phyloP scores from a whole-genome alignment of 306 rosid species.

The Abrus precatorius region DNA sequence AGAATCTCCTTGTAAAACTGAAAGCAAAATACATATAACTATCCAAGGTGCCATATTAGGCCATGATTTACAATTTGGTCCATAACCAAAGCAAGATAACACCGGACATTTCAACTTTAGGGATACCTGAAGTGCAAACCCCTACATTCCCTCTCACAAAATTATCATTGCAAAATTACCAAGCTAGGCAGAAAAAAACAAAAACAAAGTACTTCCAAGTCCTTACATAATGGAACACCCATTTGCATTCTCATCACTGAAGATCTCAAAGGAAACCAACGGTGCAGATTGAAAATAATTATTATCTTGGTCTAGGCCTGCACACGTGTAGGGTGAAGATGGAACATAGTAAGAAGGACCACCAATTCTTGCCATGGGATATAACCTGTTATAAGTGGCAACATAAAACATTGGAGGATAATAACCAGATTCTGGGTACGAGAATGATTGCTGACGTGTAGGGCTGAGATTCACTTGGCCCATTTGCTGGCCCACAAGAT shows the following conservation, averaged over 20 bases:
- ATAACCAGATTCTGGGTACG: slow-evolving; percentile 44
- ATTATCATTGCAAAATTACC: slow-evolving; percentile 22
- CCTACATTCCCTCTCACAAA: slow-evolving; percentile 15
- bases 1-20: neutral
- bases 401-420: slow-evolving; percentile 50
- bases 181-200: neutral
- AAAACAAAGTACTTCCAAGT: neutral
- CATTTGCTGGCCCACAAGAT: slow-evolving; percentile 44
- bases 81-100: slow-evolving; percentile 32
- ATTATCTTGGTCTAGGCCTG: slow-evolving; percentile 44
- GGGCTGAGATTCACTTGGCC: slow-evolving; percentile 54
- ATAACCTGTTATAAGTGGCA: slow-evolving; percentile 51
- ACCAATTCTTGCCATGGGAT: slow-evolving; percentile 53
- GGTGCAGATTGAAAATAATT: slow-evolving; percentile 53
- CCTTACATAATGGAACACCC: slow-evolving; percentile 82
- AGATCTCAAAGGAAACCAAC: slow-evolving; percentile 62
- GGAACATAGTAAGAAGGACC: slow-evolving; percentile 54
- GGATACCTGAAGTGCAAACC: slow-evolving; percentile 24
- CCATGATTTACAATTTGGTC: slow-evolving; percentile 32
- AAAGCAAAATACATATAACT: neutral
- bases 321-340: slow-evolving; percentile 55
- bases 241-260: slow-evolving; percentile 87
- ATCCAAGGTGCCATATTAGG: slow-evolving; percentile 19
- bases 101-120: slow-evolving; percentile 14
- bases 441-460: slow-evolving; percentile 51